Conservation (phyloP, 768 basidiomycete genomes). For the Phallus indusiatus region DNA sequence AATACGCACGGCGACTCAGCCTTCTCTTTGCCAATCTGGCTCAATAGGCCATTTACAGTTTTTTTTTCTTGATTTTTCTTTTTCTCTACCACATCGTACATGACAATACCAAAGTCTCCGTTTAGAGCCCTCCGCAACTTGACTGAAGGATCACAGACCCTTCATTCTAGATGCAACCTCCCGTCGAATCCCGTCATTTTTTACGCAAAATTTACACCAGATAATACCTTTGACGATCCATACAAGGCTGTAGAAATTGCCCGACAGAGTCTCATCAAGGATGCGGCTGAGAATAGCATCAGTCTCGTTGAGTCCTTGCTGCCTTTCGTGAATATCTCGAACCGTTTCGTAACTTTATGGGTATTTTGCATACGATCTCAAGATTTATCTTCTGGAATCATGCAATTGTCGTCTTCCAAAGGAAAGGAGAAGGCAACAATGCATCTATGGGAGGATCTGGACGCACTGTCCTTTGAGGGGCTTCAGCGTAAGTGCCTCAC, state of each 20-base stretch:
- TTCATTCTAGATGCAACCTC: slow-evolving; percentile 39
- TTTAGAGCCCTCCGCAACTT: not conserved
- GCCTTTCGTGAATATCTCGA: slow-evolving; percentile 38
- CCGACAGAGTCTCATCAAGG: slow-evolving; percentile 35
- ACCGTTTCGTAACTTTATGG: slow-evolving; percentile 39
- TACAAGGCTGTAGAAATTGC: slow-evolving; percentile 45
- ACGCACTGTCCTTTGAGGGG: slow-evolving; percentile 9
- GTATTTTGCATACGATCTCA: slow-evolving; percentile 43
- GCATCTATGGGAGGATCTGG: not conserved
- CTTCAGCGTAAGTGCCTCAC: slow-evolving; percentile 11
- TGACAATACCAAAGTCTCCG: not conserved
- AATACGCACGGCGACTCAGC: not conserved
- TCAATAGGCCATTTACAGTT: not conserved
- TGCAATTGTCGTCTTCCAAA: not conserved
- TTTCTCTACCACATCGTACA: not conserved
- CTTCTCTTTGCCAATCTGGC: not conserved
- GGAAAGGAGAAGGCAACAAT: not conserved
- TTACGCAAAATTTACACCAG: slow-evolving; percentile 36
- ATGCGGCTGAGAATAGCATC: slow-evolving; percentile 25
- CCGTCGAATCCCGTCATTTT: slow-evolving; percentile 34
- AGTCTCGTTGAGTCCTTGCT: slow-evolving; percentile 42
- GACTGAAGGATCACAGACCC: slow-evolving; percentile 23
- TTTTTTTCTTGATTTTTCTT: not conserved
- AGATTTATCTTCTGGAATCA: slow-evolving; percentile 21
- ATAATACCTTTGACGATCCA: slow-evolving; percentile 15